A percentile compares a stretch with the other conserved stretches of the same genome.
phyloP scores from a whole-genome alignment of 768 basidiomycete genomes.

The Exidia glandulosa region DNA sequence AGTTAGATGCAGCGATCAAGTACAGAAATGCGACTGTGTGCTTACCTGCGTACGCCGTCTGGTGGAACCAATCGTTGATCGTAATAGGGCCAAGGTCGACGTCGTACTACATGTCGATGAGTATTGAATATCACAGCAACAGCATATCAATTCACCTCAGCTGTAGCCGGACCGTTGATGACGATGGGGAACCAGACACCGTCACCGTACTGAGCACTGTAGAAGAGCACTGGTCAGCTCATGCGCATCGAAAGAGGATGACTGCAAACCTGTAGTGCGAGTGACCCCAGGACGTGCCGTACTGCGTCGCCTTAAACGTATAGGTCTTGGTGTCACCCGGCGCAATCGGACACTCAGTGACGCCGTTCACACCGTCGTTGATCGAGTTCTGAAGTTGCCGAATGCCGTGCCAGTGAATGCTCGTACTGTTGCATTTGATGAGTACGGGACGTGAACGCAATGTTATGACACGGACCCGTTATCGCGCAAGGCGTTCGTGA shows the following conservation, averaged over 20 bases:
- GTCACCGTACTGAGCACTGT: background rate
- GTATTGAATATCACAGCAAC: background rate
- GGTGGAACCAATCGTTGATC: background rate
- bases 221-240: background rate
- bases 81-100: background rate
- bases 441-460: background rate
- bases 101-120: background rate
- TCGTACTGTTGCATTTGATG: background rate
- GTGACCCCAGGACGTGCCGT: background rate
- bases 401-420: conserved; percentile 5
- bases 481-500: background rate
- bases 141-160: background rate
- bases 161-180: background rate
- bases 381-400: background rate
- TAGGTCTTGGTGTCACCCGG: background rate
- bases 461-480: background rate
- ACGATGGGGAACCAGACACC: background rate
- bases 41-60: background rate
- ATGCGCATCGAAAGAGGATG: background rate
- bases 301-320: background rate
- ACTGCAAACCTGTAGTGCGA: background rate
- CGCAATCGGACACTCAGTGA: background rate
- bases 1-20: background rate
- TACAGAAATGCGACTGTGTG: background rate
- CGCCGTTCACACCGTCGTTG: background rate